Evolutionary conservation across 352 stramenopile species (phyloP).

Genomic region (Globisporangium nagaii): DNA sequence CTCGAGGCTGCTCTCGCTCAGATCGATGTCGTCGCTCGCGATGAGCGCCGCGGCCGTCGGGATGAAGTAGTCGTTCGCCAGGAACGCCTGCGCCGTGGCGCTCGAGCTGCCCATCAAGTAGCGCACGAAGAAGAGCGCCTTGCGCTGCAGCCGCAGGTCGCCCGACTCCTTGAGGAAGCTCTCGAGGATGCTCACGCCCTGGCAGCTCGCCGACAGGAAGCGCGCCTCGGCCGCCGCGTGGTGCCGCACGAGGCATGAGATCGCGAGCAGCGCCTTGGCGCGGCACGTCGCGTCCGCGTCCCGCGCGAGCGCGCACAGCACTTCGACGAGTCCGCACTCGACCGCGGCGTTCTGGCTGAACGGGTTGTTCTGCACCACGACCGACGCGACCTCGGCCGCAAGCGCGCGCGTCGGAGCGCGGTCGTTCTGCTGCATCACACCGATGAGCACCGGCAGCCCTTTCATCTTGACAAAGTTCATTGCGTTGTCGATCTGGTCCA

Average conservation of each 20-base stretch:
- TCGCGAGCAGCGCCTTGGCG: slow-evolving; percentile 74
- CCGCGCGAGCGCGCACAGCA: slow-evolving; percentile 49
- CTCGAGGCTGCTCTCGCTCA: slow-evolving; percentile 72
- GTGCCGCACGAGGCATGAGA: slow-evolving; percentile 80
- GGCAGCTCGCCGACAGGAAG: slow-evolving; percentile 51
- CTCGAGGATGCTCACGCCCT: slow-evolving; percentile 55
- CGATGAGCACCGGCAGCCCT: slow-evolving; percentile 49
- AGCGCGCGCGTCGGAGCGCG: slow-evolving; percentile 49
- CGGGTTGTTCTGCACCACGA: slow-evolving; percentile 85
- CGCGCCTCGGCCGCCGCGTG: slow-evolving; percentile 51
- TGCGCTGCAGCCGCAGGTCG: slow-evolving; percentile 74
- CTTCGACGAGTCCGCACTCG: slow-evolving; percentile 52
- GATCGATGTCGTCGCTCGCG: slow-evolving; percentile 64
- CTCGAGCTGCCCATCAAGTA: slow-evolving; percentile 68
- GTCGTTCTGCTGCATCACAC: slow-evolving; percentile 52
- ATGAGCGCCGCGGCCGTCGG: slow-evolving; percentile 41
- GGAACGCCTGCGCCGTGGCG: slow-evolving; percentile 41
- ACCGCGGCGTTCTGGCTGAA: slow-evolving; percentile 75
- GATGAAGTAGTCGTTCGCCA: slow-evolving; percentile 42
- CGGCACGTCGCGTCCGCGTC: slow-evolving; percentile 58
- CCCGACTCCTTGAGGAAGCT: slow-evolving; percentile 30
- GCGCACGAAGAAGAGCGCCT: slow-evolving; percentile 79
- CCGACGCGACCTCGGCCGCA: slow-evolving; percentile 71
- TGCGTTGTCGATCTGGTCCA: slow-evolving; percentile 86
- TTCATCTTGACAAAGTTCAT: slow-evolving; percentile 87